Evolutionary conservation across 305 asterid genomes (phyloP).

Genomic region (Ruellia speciosa): DNA sequence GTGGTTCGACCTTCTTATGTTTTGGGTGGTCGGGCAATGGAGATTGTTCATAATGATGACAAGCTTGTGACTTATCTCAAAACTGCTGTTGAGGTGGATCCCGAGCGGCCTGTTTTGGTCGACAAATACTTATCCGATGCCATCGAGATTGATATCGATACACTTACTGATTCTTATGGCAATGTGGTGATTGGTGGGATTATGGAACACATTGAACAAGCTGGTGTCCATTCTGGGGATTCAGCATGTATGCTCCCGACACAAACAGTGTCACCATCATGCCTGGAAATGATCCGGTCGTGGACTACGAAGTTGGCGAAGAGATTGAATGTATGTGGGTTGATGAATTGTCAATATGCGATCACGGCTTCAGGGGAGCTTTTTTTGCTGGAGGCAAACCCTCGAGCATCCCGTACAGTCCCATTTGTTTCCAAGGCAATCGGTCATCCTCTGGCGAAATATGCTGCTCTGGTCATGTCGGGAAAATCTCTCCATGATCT

Average conservation of each 20-base stretch:
- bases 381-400: constrained; percentile 88
- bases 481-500: constrained; percentile 70
- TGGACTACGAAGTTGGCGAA: constrained; percentile 81
- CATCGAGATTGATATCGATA: constrained; percentile 76
- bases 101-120: constrained; percentile 80
- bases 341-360: constrained; percentile 94
- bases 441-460: constrained; percentile 87
- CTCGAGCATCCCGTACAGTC: constrained; percentile 88
- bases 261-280: constrained; percentile 49
- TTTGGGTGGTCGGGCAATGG: constrained; percentile 95
- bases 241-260: constrained; percentile 98
- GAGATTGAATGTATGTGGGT: constrained; percentile 69
- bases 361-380: constrained; percentile 74
- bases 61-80: constrained; percentile 68
- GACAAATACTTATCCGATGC: constrained; percentile 89
- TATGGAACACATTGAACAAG: constrained; percentile 98
- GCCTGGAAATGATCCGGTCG: constrained; percentile 65
- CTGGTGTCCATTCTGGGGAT: constrained; percentile 95
- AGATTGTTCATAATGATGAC: constrained; percentile 83
- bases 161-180: constrained; percentile 69
- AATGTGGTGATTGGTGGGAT: constrained; percentile 96
- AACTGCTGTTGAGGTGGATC: constrained; percentile 91
- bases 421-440: constrained; percentile 94
- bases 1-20: constrained; percentile 96
- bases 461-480: constrained; percentile 89